These are phyloP conservation scores for Asclepias syriaca DNA, from an alignment of 257 asterid genomes.

Conservation along the genomic window DNA sequence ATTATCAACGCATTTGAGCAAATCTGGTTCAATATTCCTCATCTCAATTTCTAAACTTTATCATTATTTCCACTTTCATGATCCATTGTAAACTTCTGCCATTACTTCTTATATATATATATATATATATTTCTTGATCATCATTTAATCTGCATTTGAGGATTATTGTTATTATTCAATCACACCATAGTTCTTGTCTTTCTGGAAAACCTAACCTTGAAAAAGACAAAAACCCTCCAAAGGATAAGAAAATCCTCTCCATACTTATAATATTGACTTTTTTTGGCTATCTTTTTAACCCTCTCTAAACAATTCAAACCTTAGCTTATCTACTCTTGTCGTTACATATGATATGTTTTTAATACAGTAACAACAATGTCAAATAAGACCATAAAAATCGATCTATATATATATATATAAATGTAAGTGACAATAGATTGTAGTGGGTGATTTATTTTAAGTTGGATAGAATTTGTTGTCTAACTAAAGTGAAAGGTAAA, in stretches of 20 bases:
- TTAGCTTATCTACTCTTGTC: background rate
- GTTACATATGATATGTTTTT: no score
- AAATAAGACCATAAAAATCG: no score
- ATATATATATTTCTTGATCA: background rate
- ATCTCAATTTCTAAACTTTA: conserved; percentile 11
- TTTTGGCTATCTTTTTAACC: background rate
- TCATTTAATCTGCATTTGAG: background rate
- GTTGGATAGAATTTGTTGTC: conserved; percentile 17
- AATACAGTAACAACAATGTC: no score
- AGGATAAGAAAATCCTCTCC: background rate
- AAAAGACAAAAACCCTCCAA: background rate
- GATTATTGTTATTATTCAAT: background rate
- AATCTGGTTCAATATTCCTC: conserved; percentile 68
- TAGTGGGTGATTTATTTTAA: no score
- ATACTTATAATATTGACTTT: background rate
- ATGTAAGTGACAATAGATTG: no score
- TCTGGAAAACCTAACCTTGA: background rate
- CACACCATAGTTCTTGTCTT: background rate
- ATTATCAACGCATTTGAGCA: conserved; percentile 81
- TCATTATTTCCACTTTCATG: background rate
- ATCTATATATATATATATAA: no score
- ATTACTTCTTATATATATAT: no score
- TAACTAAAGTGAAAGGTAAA: conserved; percentile 9
- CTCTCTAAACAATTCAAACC: background rate
- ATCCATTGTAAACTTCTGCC: conserved; percentile 12